Evolutionary conservation across 345 rosid genomes (phyloP).

Genomic region (Brassica nigra): DNA sequence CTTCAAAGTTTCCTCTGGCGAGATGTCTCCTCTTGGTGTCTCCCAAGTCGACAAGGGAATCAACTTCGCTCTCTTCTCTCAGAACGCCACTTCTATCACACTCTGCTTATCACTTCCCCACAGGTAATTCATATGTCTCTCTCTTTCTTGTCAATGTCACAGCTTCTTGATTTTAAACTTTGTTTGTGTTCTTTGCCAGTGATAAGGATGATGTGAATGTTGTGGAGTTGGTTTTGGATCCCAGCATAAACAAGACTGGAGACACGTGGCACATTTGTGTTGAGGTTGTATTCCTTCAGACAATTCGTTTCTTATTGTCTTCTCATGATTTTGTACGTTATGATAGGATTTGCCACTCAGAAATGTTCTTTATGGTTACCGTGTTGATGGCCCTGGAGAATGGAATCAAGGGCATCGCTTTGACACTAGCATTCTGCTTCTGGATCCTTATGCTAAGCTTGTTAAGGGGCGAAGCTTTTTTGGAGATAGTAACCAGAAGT

Average conservation of each 20-base stretch:
- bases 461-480: slow-evolving; percentile 76
- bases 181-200: slow-evolving; percentile 39
- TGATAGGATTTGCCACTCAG: slow-evolving; percentile 72
- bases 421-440: slow-evolving; percentile 59
- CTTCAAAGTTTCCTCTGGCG: slow-evolving; percentile 63
- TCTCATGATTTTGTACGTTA: slow-evolving; percentile 6
- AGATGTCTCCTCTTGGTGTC: slow-evolving; percentile 76
- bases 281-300: slow-evolving; percentile 52
- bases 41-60: slow-evolving; percentile 75
- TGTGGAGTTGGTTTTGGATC: slow-evolving; percentile 71
- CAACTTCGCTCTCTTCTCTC: slow-evolving; percentile 86
- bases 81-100: slow-evolving; percentile 75
- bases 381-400: slow-evolving; percentile 76
- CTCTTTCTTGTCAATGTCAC: neutral
- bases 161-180: slow-evolving; percentile 1
- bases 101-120: slow-evolving; percentile 74
- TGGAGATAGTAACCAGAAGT: slow-evolving; percentile 66
- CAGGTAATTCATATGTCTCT: slow-evolving; percentile 46
- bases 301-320: neutral
- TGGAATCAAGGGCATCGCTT: slow-evolving; percentile 89
- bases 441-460: slow-evolving; percentile 92
- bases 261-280: slow-evolving; percentile 86
- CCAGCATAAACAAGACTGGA: slow-evolving; percentile 72
- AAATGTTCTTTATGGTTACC: slow-evolving; percentile 83
- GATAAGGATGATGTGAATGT: slow-evolving; percentile 38